phyloP scores from a whole-genome alignment of 495 filamentous ascomycete genomes.

The Pyrenula aspistea region DNA sequence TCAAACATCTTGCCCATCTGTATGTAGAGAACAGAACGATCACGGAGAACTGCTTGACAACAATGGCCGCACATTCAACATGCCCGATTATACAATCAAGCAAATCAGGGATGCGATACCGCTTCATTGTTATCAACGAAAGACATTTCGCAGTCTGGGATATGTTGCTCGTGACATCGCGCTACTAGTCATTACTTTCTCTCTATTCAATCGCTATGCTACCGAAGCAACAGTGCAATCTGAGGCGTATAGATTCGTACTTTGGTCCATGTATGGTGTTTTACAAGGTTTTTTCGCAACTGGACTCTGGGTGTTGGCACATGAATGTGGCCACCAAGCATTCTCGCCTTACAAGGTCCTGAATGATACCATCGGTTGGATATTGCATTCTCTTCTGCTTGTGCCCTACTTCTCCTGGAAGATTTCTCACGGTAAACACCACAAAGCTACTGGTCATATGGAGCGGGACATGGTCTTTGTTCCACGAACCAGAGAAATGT shows the following conservation, averaged over 20 bases:
- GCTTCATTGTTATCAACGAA: slow-evolving; percentile 53
- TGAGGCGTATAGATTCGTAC: slow-evolving; percentile 9
- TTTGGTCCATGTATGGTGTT: slow-evolving; percentile 63
- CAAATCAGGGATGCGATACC: slow-evolving; percentile 52
- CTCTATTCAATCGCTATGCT: slow-evolving; percentile 51
- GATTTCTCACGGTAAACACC: slow-evolving; percentile 61
- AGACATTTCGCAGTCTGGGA: slow-evolving; percentile 39
- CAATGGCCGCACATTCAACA: slow-evolving; percentile 57
- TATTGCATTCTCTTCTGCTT: slow-evolving; percentile 50
- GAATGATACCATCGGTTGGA: slow-evolving; percentile 58
- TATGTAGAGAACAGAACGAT: neutral
- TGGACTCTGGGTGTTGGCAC: slow-evolving; percentile 73
- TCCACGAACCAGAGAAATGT: slow-evolving; percentile 31
- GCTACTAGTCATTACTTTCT: slow-evolving; percentile 43
- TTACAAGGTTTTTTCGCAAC: slow-evolving; percentile 68
- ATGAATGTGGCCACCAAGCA: slow-evolving; percentile 75
- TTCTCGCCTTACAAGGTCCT: slow-evolving; percentile 50
- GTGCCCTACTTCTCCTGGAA: slow-evolving; percentile 72
- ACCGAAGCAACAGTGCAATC: slow-evolving; percentile 44
- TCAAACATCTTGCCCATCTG: neutral
- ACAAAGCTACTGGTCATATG: slow-evolving; percentile 50
- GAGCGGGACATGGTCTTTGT: slow-evolving; percentile 50
- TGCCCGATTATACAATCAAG: slow-evolving; percentile 62
- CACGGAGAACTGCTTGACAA: slow-evolving; percentile 50
- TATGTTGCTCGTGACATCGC: slow-evolving; percentile 53